Conservation (phyloP, 345 rosid species). For the Hibiscus syriacus region DNA sequence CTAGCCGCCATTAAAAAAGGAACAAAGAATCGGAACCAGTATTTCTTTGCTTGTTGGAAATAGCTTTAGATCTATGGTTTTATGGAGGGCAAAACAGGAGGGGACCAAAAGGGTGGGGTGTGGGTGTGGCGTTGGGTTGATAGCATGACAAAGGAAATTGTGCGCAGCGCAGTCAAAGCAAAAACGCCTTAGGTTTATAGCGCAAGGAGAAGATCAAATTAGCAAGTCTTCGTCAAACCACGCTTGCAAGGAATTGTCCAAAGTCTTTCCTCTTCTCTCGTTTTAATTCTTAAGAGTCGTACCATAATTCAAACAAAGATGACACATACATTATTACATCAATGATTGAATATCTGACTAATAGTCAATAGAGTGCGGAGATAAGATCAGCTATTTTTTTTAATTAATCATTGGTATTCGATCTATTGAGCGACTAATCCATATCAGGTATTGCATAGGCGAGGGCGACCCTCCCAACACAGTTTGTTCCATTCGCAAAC, state of each 20-base stretch:
- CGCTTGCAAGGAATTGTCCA: neutral
- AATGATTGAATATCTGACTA: no score
- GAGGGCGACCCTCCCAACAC: no score
- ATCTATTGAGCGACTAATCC: no score
- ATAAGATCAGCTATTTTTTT: no score
- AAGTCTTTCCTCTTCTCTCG: neutral
- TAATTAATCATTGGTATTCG: no score
- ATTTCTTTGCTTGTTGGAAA: neutral
- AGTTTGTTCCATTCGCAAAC: no score
- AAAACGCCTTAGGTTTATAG: neutral
- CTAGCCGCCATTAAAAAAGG: neutral
- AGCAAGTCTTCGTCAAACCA: conserved; percentile 3
- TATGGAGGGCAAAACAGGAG: neutral
- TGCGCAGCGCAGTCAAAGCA: conserved; percentile 9
- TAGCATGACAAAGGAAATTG: neutral
- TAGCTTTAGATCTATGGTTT: neutral
- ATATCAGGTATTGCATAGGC: no score
- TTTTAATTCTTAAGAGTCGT: neutral
- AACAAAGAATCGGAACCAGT: no score
- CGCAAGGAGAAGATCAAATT: neutral
- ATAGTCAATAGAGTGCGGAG: no score
- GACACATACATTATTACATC: no score
- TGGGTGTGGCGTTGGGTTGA: neutral
- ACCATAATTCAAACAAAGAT: no score
- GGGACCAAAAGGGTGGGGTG: neutral